phyloP scores from a whole-genome alignment of 345 rosid genomes.

The Populus alba region DNA sequence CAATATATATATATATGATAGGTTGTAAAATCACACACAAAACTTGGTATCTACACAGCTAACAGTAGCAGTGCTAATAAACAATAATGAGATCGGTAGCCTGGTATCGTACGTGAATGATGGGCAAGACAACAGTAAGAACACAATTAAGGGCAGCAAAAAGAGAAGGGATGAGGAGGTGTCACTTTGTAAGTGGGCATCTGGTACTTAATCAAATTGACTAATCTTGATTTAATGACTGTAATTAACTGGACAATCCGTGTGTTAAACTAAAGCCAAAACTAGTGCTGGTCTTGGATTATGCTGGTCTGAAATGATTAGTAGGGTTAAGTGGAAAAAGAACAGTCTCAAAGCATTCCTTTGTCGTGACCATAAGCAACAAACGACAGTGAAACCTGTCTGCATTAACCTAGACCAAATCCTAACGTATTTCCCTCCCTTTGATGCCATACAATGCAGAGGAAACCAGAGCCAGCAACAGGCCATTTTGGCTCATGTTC shows the following conservation, averaged over 20 bases:
- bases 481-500: background rate
- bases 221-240: background rate
- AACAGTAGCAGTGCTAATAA: background rate
- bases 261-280: too few species aligned
- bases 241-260: background rate
- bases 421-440: slow-evolving; percentile 11
- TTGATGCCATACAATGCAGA: background rate
- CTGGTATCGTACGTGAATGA: background rate
- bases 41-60: background rate
- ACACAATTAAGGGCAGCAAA: too few species aligned
- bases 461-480: background rate
- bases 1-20: too few species aligned
- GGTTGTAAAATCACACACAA: too few species aligned
- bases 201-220: too few species aligned
- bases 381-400: slow-evolving; percentile 13
- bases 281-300: too few species aligned
- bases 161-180: too few species aligned
- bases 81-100: too few species aligned
- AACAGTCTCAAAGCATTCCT: background rate
- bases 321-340: background rate
- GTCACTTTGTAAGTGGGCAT: too few species aligned
- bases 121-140: background rate
- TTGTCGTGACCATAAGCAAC: slow-evolving; percentile 9
- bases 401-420: slow-evolving; percentile 15
- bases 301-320: background rate